phyloP scores from a whole-genome alignment of 1,139 yeast genomes.

The Kurtzmaniella quercitrusa region DNA sequence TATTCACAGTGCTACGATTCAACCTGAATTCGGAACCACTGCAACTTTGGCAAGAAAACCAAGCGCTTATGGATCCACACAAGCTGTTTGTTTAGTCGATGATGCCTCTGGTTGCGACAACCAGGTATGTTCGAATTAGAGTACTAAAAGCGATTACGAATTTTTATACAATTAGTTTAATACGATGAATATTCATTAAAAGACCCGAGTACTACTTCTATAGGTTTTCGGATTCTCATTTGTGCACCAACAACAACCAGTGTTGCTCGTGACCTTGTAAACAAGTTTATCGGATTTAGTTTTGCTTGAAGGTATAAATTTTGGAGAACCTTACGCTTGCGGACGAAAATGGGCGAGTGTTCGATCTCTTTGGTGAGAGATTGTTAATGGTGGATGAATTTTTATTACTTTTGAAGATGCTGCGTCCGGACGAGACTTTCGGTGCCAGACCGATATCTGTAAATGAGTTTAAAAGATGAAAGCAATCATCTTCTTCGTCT shows the following conservation, averaged over 20 bases:
- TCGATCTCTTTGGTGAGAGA: not conserved
- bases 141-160: not conserved
- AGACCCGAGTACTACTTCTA: not conserved
- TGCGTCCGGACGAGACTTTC: not conserved
- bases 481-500: slow-evolving; percentile 15
- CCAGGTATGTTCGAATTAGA: slow-evolving; percentile 19
- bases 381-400: no score
- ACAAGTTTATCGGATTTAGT: no score
- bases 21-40: slow-evolving; percentile 64
- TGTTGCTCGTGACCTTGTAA: no score
- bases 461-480: slow-evolving; percentile 14
- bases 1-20: slow-evolving; percentile 91
- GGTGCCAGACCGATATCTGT: slow-evolving; percentile 4
- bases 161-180: not conserved
- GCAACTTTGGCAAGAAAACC: slow-evolving; percentile 10
- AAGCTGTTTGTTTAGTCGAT: slow-evolving; percentile 30
- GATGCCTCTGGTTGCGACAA: slow-evolving; percentile 35
- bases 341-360: not conserved
- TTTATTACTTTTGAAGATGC: not conserved
- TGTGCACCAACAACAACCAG: not conserved
- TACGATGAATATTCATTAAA: not conserved
- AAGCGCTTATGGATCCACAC: slow-evolving; percentile 33
- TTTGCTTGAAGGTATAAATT: not conserved
- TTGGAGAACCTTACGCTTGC: not conserved
- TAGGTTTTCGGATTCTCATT: not conserved